Evolutionary conservation across 345 rosid genomes (phyloP).

Genomic region (Pistacia vera): DNA sequence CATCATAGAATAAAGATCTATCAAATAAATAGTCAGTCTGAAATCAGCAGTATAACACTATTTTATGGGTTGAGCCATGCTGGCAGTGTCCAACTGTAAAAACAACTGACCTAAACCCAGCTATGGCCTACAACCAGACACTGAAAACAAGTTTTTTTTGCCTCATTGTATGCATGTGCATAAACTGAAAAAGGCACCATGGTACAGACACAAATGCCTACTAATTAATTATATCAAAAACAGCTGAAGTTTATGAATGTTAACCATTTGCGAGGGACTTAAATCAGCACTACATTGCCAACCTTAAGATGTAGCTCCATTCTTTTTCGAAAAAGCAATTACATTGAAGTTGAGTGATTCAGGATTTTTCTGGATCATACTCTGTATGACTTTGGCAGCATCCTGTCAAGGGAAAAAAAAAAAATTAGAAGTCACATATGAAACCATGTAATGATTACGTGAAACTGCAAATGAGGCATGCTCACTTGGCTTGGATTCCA

Average conservation of each 20-base stretch:
- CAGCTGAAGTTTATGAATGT: not conserved
- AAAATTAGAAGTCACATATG: not conserved
- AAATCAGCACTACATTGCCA: not conserved
- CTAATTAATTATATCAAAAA: not conserved
- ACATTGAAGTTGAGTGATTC: slow-evolving; percentile 80
- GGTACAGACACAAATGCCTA: not conserved
- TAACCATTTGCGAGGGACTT: slow-evolving; percentile 1
- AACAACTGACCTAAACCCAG: not conserved
- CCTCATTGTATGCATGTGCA: not conserved
- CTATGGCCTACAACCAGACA: not conserved
- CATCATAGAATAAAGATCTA: too few species aligned
- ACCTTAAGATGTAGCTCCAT: slow-evolving; percentile 19
- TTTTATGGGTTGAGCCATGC: not conserved
- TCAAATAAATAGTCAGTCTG: not conserved
- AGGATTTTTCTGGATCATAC: slow-evolving; percentile 81
- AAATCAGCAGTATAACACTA: not conserved
- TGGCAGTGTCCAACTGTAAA: not conserved
- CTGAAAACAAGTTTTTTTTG: not conserved
- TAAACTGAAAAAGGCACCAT: not conserved
- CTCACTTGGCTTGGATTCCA: not conserved
- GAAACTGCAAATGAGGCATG: slow-evolving; percentile 4
- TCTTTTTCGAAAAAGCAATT: slow-evolving; percentile 63
- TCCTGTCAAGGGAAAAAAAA: slow-evolving; percentile 47
- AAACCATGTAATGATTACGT: not conserved
- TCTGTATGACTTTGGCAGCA: slow-evolving; percentile 66